Evolutionary conservation across 2,329 filamentous ascomycete species (phyloP), one percentile per base, ranked within the genome.

Genomic region (Claviceps sorghi): DNA sequence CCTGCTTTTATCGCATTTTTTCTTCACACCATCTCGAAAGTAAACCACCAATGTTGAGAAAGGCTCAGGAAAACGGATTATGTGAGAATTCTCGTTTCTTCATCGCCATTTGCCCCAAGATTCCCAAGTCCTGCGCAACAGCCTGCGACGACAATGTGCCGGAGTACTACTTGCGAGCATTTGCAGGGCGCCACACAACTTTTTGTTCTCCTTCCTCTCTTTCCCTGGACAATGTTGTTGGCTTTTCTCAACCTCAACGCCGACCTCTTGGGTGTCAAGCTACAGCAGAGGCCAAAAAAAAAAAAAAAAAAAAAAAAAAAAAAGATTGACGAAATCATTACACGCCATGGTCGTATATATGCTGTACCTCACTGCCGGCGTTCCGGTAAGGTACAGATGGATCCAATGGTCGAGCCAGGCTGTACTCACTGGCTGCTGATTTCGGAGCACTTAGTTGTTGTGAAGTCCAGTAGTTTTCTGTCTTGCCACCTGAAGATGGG

Each of bases 401-500:
- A 9, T 21, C 70, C 54, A 76, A 69, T 5, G 72, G 70, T 53
- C 73, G 71, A 2, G 69, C 67, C 57, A 79, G 79, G 53, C 79
- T 68, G 57, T 78, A 80, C 51, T 80, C 77, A 50, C 71, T 71
- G 0, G 76, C 66, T 3, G 75, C 71, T 3, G 72, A 71, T 53
- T 78, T 76, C 1, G 76, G 76, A 2, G 76, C 74, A 58, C 72
- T 77, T 66, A 79, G 68, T 59, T 79, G 76, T 2, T 79, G 76
- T 2, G 76, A 69, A 59, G 76, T 72, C 13, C 71, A 70, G 60
- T 77, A 78, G 51, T 78, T 74, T 21, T n/a, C 30, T 8, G 64
- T 65, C 32, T 67, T 64, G 13, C 62, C 59, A 54, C 64, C 54
- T 53, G 66, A 60, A 49, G 65, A 61, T 51, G 50, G 53, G 6